phyloP scores from a whole-genome alignment of 441 rosid genomes.

The Corymbia calophylla region DNA sequence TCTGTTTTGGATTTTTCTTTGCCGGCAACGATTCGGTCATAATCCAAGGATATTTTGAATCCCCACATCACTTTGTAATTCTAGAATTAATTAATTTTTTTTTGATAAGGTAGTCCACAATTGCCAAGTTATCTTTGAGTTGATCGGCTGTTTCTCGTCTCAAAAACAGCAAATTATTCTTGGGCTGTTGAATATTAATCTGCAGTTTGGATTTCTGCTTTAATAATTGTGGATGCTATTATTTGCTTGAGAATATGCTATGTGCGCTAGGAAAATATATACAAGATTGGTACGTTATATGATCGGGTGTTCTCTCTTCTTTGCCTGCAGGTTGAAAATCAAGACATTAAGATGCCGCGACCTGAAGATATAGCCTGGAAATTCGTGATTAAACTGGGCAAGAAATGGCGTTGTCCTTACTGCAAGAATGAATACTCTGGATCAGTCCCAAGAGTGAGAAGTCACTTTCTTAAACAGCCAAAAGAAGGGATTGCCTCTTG shows the following conservation, averaged over 20 bases:
- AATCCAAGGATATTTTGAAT: not conserved
- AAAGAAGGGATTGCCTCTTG: not conserved
- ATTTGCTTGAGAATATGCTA: not conserved
- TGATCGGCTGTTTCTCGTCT: not conserved
- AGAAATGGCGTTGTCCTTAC: not conserved
- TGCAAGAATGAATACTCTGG: not conserved
- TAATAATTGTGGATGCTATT: not conserved
- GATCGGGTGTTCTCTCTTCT: not conserved
- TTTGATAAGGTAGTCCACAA: not conserved
- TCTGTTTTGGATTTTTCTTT: not conserved
- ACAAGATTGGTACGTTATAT: too few species aligned
- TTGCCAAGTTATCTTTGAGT: not conserved
- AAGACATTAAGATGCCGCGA: not conserved
- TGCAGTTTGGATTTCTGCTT: too few species aligned
- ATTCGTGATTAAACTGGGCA: not conserved
- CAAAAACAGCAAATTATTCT: not conserved
- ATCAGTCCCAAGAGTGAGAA: not conserved
- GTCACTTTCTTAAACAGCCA: not conserved
- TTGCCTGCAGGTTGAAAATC: not conserved
- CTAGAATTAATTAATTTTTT: too few species aligned
- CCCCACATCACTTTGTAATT: too few species aligned
- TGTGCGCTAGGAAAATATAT: too few species aligned
- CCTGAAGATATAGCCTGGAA: not conserved
- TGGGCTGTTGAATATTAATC: not conserved
- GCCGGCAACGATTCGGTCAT: not conserved